Evolutionary conservation across 2,329 filamentous ascomycete genomes (phyloP).

Genomic region (Helotiales sp.): DNA sequence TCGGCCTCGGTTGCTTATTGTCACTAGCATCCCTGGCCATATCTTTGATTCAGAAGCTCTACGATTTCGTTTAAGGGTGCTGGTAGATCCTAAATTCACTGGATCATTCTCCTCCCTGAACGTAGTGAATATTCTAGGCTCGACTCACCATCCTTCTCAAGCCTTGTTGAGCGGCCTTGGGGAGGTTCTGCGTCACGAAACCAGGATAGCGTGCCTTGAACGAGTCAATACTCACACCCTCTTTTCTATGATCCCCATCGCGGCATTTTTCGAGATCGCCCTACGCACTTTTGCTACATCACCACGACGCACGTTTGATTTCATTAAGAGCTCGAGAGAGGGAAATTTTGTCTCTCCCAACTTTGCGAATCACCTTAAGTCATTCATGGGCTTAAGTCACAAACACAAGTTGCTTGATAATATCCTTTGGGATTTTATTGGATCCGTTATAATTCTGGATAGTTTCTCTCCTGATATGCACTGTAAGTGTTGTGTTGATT

Average conservation of each 20-base stretch:
- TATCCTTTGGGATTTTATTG: conserved; percentile 19
- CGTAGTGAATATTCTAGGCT: conserved; percentile 14
- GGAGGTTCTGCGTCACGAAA: conserved; percentile 16
- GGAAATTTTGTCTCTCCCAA: conserved; percentile 8
- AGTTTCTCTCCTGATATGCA: conserved; percentile 26
- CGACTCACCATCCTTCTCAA: background rate
- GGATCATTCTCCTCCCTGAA: conserved; percentile 19
- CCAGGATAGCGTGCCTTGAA: conserved; percentile 7
- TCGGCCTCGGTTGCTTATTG: conserved; percentile 17
- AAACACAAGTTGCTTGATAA: conserved; percentile 16
- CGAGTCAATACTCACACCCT: conserved; percentile 14
- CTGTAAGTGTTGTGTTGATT: conserved; percentile 15
- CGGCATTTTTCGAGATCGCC: conserved; percentile 20
- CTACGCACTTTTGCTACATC: conserved; percentile 10
- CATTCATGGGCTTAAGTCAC: conserved; percentile 12
- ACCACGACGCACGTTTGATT: conserved; percentile 16
- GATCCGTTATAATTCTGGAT: conserved; percentile 25
- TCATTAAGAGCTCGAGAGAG: conserved; percentile 18
- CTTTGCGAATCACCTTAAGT: conserved; percentile 15
- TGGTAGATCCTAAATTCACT: conserved; percentile 13
- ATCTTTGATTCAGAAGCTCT: conserved; percentile 13
- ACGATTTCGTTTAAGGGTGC: conserved; percentile 10
- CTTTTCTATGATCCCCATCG: conserved; percentile 21
- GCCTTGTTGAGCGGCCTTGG: conserved; percentile 9
- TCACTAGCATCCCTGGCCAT: conserved; percentile 12